phyloP scores from a whole-genome alignment of 108 stramenopile species.

The Nitzschia putrida region DNA sequence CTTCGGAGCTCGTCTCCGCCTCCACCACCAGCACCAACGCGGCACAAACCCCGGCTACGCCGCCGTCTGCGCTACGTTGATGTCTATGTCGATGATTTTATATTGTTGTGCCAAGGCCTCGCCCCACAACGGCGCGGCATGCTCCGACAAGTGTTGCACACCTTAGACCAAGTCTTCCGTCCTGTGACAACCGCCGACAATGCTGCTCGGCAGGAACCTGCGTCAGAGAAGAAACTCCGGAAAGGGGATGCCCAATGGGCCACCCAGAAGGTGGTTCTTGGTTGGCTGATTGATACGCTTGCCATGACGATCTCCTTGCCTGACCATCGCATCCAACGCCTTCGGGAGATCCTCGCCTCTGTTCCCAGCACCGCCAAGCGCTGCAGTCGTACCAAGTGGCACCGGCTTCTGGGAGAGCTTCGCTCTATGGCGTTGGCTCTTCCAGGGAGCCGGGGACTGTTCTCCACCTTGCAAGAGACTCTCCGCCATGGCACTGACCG shows the following conservation, averaged over 20 bases:
- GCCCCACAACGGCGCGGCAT: not conserved
- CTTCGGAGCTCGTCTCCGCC: not conserved
- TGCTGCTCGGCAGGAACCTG: slow-evolving; percentile 38
- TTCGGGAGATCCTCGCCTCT: slow-evolving; percentile 22
- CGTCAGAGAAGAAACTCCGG: slow-evolving; percentile 44
- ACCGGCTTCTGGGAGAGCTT: slow-evolving; percentile 43
- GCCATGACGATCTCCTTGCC: slow-evolving; percentile 38
- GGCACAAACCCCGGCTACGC: not conserved
- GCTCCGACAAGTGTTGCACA: slow-evolving; percentile 26
- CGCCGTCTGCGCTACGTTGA: slow-evolving; percentile 33
- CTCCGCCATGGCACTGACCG: not conserved
- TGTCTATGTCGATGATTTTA: slow-evolving; percentile 52
- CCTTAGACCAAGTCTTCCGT: slow-evolving; percentile 28
- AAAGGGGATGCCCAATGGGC: slow-evolving; percentile 43
- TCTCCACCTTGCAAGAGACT: slow-evolving; percentile 41
- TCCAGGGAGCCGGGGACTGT: slow-evolving; percentile 39
- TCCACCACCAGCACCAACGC: not conserved
- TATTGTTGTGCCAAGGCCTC: slow-evolving; percentile 30
- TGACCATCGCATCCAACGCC: slow-evolving; percentile 23
- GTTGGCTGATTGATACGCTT: slow-evolving; percentile 39
- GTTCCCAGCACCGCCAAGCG: slow-evolving; percentile 1
- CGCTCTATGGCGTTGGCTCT: slow-evolving; percentile 47
- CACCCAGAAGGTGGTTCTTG: slow-evolving; percentile 36
- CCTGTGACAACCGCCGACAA: not conserved
- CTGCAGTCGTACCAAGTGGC: slow-evolving; percentile 23